Evolutionary conservation across 805 yeast genomes (phyloP).

Genomic region (Candida tammaniensis): DNA sequence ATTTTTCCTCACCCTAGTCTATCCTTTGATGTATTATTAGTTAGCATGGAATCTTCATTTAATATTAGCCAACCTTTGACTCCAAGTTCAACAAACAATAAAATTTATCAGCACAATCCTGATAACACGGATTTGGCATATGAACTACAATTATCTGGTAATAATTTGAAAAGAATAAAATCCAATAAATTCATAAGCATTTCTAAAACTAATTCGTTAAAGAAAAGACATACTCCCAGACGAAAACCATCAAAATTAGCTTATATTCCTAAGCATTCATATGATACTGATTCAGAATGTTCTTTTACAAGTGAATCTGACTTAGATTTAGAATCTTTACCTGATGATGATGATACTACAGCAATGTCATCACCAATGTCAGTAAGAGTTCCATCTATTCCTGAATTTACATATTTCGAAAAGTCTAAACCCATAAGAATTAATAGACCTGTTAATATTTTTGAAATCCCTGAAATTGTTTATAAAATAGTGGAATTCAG

Average conservation of each 20-base stretch:
- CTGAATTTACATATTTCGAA: slow-evolving; percentile 2
- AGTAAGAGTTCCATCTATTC: slow-evolving; percentile 9
- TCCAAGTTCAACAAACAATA: slow-evolving; percentile 17
- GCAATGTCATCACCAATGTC: slow-evolving; percentile 11
- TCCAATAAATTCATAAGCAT: slow-evolving; percentile 9
- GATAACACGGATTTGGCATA: slow-evolving; percentile 6
- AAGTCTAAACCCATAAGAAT: slow-evolving; percentile 37
- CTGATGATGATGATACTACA: slow-evolving; percentile 19
- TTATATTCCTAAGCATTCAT: background rate
- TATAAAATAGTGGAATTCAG: slow-evolving; percentile 56
- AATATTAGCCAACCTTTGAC: slow-evolving; percentile 25
- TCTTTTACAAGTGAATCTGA: slow-evolving; percentile 16
- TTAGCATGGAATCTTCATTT: slow-evolving; percentile 4
- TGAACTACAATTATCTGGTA: slow-evolving; percentile 6
- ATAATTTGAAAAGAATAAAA: slow-evolving; percentile 16
- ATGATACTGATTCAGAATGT: slow-evolving; percentile 13
- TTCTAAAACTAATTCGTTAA: slow-evolving; percentile 6
- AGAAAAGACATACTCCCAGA: slow-evolving; percentile 9
- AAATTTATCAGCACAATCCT: slow-evolving; percentile 22
- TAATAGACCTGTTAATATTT: slow-evolving; percentile 40
- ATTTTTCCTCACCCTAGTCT: slow-evolving; percentile 24
- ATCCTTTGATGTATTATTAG: slow-evolving; percentile 15
- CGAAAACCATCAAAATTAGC: slow-evolving; percentile 6
- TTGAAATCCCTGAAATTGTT: slow-evolving; percentile 75
- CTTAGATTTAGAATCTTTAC: slow-evolving; percentile 34